Evolutionary conservation across 495 filamentous ascomycete species (phyloP), one percentile per base, ranked within the genome.

Genomic region (Penicillium herquei): DNA sequence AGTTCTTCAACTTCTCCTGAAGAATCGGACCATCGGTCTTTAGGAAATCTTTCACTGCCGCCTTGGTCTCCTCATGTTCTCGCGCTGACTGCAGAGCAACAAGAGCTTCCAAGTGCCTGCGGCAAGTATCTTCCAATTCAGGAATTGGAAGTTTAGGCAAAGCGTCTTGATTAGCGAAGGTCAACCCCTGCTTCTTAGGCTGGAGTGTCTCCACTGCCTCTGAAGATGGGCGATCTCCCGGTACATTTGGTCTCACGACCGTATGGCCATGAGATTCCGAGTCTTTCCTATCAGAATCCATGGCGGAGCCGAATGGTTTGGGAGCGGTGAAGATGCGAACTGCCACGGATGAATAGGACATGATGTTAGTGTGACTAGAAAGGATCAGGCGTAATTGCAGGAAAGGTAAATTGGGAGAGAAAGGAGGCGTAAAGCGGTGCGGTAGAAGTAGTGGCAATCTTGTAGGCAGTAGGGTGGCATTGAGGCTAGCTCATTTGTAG

Each of bases 111-210:
- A 96, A 74, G 66, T 97, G 96, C 62, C 85, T 91, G 59, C 84
- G 80, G 64, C 88, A 90, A 6, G 88, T 92, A 55, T 73, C 75
- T 51, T 92, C 88, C 11, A 98, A 81, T n/a, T 96, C 91, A 3
- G 95, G 93, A 52, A 98, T 96, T 16, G 94, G 94, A 26, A 98
- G 77, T 70, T 96, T 96, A 10, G 91, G 90, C 3, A 98, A 80
- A 58, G 85, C 85, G 54, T 96, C 92, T 67, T 98, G 92, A 55
- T 84, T 79, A 35, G 92, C 88, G 71, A 91, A 98, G 0, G 94
- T 98, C 62, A 96, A 82, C 8, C 74, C 73, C 49, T 68, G 66
- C 14, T 61, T 66, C 46, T 66, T 70, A 2, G 65, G 57, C 12
- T 17, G 53, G 26, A 55, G 63, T 18, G 13, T 47, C 43, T 59